phyloP scores from a whole-genome alignment of 1,139 yeast genomes.

The Suzukiozyma palmioleophila region DNA sequence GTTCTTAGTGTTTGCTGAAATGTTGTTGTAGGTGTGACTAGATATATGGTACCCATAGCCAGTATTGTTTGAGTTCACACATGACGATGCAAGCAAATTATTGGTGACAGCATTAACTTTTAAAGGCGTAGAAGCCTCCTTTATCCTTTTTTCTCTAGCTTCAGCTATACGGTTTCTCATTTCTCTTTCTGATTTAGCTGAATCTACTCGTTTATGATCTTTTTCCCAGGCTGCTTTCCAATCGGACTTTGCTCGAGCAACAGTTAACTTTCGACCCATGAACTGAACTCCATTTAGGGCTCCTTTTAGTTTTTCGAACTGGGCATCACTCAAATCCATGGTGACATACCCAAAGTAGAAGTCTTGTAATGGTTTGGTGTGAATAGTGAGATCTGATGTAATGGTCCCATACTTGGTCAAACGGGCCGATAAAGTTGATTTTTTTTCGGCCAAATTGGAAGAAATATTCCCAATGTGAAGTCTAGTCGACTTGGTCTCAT shows the following conservation, averaged over 20 bases:
- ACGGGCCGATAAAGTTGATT: slow-evolving; percentile 40
- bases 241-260: slow-evolving; percentile 43
- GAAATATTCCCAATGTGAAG: slow-evolving; percentile 73
- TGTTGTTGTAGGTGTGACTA: slow-evolving; percentile 29
- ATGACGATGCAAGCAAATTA: slow-evolving; percentile 9
- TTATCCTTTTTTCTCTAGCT: slow-evolving; percentile 40
- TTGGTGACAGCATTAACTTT: slow-evolving; percentile 22
- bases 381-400: slow-evolving; percentile 42
- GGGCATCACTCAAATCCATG: slow-evolving; percentile 44
- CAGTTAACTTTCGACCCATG: slow-evolving; percentile 64
- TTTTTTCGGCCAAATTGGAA: slow-evolving; percentile 40
- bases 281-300: slow-evolving; percentile 66
- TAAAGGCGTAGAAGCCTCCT: slow-evolving; percentile 32
- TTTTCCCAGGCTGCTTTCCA: slow-evolving; percentile 38
- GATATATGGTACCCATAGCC: slow-evolving; percentile 28
- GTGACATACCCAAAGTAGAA: slow-evolving; percentile 66
- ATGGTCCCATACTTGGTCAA: slow-evolving; percentile 48
- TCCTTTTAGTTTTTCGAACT: slow-evolving; percentile 44
- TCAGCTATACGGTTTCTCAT: slow-evolving; percentile 32
- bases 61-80: slow-evolving; percentile 12
- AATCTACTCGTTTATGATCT: slow-evolving; percentile 36
- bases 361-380: slow-evolving; percentile 44
- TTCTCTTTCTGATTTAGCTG: slow-evolving; percentile 23
- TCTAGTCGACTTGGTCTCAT: slow-evolving; percentile 18
- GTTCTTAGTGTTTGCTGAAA: slow-evolving; percentile 34